Conservation (phyloP, 805 yeast genomes). For the Starmerella tilneyi region DNA sequence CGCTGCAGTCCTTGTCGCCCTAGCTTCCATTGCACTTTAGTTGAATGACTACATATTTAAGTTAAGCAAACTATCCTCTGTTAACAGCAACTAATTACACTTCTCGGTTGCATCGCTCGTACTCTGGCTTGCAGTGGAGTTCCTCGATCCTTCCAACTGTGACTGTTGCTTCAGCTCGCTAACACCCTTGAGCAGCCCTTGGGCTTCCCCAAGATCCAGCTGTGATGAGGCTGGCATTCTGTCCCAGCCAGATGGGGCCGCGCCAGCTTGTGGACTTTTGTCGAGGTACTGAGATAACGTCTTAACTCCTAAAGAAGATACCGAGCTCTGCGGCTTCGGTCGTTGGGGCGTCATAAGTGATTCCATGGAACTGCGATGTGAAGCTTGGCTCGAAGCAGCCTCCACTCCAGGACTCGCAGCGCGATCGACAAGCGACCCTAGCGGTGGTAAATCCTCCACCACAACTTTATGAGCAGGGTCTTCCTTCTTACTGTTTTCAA, state of each 20-base stretch:
- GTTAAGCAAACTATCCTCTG: not conserved
- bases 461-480: not conserved
- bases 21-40: not conserved
- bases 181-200: not conserved
- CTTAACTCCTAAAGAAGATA: constrained; percentile 3
- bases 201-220: constrained; percentile 3
- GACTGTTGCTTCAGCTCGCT: not conserved
- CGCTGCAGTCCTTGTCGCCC: not conserved
- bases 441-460: constrained; percentile 10
- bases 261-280: constrained; percentile 11
- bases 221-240: constrained; percentile 2
- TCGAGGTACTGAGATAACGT: constrained; percentile 14
- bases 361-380: too few species aligned
- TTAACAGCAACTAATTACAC: too few species aligned
- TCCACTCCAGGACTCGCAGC: constrained; percentile 9
- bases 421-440: constrained; percentile 16
- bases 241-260: constrained; percentile 5
- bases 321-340: not conserved
- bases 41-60: too few species aligned
- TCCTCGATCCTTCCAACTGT: not conserved
- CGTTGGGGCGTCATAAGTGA: not conserved
- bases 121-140: too few species aligned
- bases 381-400: not conserved
- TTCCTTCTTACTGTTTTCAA: not conserved
- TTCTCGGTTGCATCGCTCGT: too few species aligned